Percentiles rank a stretch among this genome's conserved stretches.
Evolutionary conservation across 108 stramenopile species (phyloP).

Genomic region (Pseudonitzschia delicatissima): DNA sequence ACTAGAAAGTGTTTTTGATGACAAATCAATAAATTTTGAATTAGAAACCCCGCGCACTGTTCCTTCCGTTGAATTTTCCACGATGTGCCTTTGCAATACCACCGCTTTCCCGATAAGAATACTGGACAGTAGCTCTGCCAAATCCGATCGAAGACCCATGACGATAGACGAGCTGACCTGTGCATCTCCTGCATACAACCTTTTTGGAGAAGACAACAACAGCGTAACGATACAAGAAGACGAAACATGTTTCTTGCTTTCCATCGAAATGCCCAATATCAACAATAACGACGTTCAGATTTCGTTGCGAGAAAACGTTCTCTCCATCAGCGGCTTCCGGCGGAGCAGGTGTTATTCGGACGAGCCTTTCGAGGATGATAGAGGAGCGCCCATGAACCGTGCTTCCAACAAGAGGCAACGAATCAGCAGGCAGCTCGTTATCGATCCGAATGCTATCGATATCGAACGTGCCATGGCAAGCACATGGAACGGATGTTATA

Average conservation of each 20-base stretch:
- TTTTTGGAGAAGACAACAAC: background rate
- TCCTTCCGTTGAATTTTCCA: too few species aligned
- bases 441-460: slow-evolving; percentile 15
- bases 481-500: slow-evolving; percentile 16
- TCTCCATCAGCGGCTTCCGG: slow-evolving; percentile 13
- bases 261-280: slow-evolving; percentile 21
- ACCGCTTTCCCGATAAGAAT: background rate
- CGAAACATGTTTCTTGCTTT: slow-evolving; percentile 21
- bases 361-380: background rate
- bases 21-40: too few species aligned
- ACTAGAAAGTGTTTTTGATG: too few species aligned
- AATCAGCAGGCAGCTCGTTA: background rate
- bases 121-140: background rate
- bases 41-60: too few species aligned
- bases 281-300: slow-evolving; percentile 12
- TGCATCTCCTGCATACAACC: background rate
- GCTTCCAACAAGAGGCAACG: slow-evolving; percentile 18
- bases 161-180: background rate
- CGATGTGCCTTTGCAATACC: background rate
- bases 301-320: background rate
- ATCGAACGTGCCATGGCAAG: slow-evolving; percentile 22
- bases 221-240: slow-evolving; percentile 15
- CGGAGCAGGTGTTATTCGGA: background rate
- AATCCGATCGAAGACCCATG: background rate
- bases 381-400: background rate